phyloP scores from a whole-genome alignment of 805 yeast genomes.

The Ascoidea tarda region DNA sequence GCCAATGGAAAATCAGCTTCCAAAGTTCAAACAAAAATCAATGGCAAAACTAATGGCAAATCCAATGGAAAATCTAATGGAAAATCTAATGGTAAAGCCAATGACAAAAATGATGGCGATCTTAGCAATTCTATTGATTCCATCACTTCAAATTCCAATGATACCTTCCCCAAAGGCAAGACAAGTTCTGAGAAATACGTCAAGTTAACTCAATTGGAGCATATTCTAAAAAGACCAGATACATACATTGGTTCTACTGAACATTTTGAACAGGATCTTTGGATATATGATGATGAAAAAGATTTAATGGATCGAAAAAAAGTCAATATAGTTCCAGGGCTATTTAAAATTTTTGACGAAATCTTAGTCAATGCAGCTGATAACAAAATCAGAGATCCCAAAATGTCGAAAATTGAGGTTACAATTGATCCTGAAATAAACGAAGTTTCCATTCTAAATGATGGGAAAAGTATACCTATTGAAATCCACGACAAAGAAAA shows the following conservation, averaged over 20 bases:
- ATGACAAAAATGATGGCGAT: no score
- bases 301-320: slow-evolving; percentile 41
- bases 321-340: slow-evolving; percentile 86
- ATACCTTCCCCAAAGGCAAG: slow-evolving; percentile 12
- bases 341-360: slow-evolving; percentile 94
- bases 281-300: slow-evolving; percentile 66
- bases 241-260: slow-evolving; percentile 96
- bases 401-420: slow-evolving; percentile 81
- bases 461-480: slow-evolving; percentile 91
- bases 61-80: no score
- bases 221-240: slow-evolving; percentile 93
- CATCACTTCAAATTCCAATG: slow-evolving; percentile 4
- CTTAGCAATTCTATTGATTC: no score
- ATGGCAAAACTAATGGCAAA: no score
- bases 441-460: slow-evolving; percentile 70
- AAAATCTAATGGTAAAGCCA: no score
- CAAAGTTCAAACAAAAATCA: no score
- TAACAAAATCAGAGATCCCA: slow-evolving; percentile 88
- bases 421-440: slow-evolving; percentile 63
- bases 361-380: slow-evolving; percentile 97
- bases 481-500: slow-evolving; percentile 87
- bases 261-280: slow-evolving; percentile 60
- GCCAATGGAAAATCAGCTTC: no score
- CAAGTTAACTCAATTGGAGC: slow-evolving; percentile 88
- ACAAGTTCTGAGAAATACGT: slow-evolving; percentile 68